These are phyloP conservation scores for Colletotrichum liriopes DNA, from an alignment of 2,329 filamentous ascomycete species.

Conservation along the genomic window DNA sequence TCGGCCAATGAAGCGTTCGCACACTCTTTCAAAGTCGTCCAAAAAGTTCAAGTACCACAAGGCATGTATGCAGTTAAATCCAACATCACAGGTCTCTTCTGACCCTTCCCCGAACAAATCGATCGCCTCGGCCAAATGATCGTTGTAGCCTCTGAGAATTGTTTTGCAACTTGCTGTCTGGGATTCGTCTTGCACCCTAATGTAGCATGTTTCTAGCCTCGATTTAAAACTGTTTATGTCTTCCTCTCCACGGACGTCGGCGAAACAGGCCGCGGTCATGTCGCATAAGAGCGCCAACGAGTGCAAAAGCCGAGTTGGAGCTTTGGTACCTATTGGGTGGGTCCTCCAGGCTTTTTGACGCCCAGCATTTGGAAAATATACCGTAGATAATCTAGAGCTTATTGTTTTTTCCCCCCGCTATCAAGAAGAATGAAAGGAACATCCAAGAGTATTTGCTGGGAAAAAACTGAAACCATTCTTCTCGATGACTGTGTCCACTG, in stretches of 20 bases:
- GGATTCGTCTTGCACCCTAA: rapidly evolving
- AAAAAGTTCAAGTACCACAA: rapidly evolving
- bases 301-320: neutral
- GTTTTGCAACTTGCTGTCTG: neutral
- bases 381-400: neutral
- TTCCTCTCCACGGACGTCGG: neutral
- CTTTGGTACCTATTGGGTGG: neutral
- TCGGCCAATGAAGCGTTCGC: neutral
- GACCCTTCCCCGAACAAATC: neutral
- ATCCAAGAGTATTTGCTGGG: neutral
- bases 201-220: rapidly evolving
- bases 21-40: neutral
- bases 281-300: neutral
- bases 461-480: neutral
- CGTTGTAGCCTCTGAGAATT: neutral
- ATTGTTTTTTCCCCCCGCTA: rapidly evolving
- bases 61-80: rapidly evolving
- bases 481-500: neutral
- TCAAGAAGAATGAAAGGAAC: rapidly evolving
- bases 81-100: rapidly evolving
- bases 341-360: neutral
- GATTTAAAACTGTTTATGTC: neutral
- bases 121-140: neutral
- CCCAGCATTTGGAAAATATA: neutral
- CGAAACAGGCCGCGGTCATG: neutral